phyloP scores from a whole-genome alignment of 371 early-diverging fungal species.

The Conidiobolus incongruus region DNA sequence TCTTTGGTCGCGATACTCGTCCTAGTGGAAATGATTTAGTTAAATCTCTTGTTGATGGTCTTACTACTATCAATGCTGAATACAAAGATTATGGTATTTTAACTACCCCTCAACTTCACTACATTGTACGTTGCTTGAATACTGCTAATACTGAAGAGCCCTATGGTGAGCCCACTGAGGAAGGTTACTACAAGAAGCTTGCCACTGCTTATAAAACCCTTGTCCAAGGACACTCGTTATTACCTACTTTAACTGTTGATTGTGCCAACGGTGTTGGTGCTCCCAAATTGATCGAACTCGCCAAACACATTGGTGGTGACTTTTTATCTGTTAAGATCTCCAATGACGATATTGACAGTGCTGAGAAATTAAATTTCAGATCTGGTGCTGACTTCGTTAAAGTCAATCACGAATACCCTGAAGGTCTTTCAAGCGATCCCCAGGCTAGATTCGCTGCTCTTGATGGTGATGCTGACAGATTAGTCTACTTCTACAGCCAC shows the following conservation, averaged over 20 bases:
- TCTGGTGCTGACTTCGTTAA: conserved; percentile 98
- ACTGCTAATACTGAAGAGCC: conserved; percentile 47
- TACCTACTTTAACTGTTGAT: conserved; percentile 58
- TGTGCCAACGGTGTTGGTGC: conserved; percentile 96
- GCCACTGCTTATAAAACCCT: conserved; percentile 57
- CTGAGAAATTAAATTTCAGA: conserved; percentile 64
- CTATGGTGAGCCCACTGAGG: conserved; percentile 81
- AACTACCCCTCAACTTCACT: conserved; percentile 97
- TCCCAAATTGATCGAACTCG: conserved; percentile 61
- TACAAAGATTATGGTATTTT: conserved; percentile 67
- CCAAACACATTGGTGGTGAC: conserved; percentile 32
- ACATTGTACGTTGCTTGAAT: conserved; percentile 71
- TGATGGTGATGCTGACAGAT: conserved; percentile 99
- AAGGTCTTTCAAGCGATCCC: conserved; percentile 26
- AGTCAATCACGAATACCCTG: conserved; percentile 62
- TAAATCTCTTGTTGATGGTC: conserved; percentile 54
- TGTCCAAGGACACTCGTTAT: conserved; percentile 21
- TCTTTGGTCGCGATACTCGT: conserved; percentile 84
- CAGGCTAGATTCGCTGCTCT: conserved; percentile 68
- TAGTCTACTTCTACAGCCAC: conserved; percentile 84
- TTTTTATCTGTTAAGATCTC: conserved; percentile 31
- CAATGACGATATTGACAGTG: conserved; percentile 41
- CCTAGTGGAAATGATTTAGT: conserved; percentile 76
- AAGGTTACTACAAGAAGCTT: conserved; percentile 82
- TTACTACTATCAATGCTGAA: conserved; percentile 41